phyloP scores from a whole-genome alignment of 2,329 filamentous ascomycete species.

The Hypoxylon sp. region DNA sequence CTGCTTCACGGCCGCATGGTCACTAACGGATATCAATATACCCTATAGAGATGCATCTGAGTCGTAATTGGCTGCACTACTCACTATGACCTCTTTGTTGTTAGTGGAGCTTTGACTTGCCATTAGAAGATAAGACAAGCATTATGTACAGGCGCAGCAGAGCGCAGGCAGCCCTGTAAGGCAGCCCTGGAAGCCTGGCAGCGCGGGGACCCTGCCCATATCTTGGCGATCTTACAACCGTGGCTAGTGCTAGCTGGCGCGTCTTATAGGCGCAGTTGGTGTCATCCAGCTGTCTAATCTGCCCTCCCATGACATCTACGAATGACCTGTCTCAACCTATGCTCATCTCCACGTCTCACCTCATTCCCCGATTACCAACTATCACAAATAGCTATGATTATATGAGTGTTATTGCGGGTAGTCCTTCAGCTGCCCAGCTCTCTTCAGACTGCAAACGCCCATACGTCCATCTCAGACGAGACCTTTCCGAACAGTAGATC shows the following conservation, averaged over 20 bases:
- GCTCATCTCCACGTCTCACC: slow-evolving; percentile 2
- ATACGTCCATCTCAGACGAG: slow-evolving; percentile 1
- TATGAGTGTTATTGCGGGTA: slow-evolving; percentile 17
- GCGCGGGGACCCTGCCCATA: neutral
- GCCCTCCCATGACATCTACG: slow-evolving; percentile 25
- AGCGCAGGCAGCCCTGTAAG: too few species aligned
- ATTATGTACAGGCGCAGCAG: too few species aligned
- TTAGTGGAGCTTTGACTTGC: too few species aligned
- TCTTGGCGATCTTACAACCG: neutral
- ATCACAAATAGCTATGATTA: slow-evolving; percentile 15
- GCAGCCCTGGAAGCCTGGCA: too few species aligned
- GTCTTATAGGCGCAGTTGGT: neutral
- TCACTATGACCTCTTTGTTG: too few species aligned
- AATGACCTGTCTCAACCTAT: slow-evolving; percentile 23
- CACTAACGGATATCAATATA: slow-evolving; percentile 17
- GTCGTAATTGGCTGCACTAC: too few species aligned
- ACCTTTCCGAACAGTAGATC: slow-evolving; percentile 5
- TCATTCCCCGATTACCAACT: slow-evolving; percentile 3
- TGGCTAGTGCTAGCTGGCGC: neutral
- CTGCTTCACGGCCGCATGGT: too few species aligned
- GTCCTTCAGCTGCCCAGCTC: slow-evolving; percentile 15
- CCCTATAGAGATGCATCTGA: slow-evolving; percentile 3
- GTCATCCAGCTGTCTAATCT: slow-evolving; percentile 14
- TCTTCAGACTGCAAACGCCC: neutral
- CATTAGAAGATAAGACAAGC: too few species aligned